Conservation (phyloP, 306 rosid species). For the Rubus parviflorus region DNA sequence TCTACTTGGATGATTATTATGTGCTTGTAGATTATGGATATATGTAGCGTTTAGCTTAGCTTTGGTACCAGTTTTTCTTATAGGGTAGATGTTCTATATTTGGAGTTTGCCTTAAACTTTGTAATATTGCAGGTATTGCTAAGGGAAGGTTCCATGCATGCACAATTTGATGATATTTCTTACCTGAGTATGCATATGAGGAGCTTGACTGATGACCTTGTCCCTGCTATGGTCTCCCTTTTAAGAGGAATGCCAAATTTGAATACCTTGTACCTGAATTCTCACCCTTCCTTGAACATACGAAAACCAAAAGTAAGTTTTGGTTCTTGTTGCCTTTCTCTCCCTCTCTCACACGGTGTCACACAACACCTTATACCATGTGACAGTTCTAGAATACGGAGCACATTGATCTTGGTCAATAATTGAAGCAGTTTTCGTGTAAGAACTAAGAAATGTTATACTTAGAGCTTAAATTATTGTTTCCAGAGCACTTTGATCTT, state of each 20-base stretch:
- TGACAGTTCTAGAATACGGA: background rate
- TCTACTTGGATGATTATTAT: too few species aligned
- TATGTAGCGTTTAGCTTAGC: background rate
- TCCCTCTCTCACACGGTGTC: too few species aligned
- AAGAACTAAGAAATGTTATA: background rate
- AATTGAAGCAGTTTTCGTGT: background rate
- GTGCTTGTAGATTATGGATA: too few species aligned
- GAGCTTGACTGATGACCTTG: background rate
- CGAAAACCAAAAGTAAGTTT: background rate
- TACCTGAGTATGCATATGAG: background rate
- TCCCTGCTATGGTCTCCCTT: background rate
- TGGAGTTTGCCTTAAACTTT: background rate
- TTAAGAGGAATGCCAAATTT: conserved; percentile 5
- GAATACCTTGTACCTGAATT: background rate
- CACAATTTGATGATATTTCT: background rate
- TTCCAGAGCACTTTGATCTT: background rate
- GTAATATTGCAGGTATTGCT: background rate
- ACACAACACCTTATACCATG: too few species aligned
- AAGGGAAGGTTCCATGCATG: background rate
- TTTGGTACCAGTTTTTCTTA: too few species aligned
- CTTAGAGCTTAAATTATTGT: background rate
- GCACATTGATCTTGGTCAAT: conserved; percentile 8
- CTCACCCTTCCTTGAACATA: background rate
- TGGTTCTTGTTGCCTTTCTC: background rate
- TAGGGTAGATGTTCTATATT: too few species aligned